phyloP scores from a whole-genome alignment of 805 yeast species.

The Candida hispaniensis region DNA sequence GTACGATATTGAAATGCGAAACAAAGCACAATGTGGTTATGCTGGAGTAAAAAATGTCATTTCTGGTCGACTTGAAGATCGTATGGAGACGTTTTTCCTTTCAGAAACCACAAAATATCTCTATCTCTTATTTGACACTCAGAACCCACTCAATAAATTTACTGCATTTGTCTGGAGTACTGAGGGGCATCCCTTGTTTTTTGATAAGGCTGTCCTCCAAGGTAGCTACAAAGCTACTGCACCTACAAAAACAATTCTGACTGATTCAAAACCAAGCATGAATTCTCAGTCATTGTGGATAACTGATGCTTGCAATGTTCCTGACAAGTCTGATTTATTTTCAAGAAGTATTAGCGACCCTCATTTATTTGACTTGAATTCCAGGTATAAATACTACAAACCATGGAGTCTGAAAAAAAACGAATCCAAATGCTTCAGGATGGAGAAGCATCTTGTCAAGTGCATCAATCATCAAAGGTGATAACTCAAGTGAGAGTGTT shows the following conservation, averaged over 20 bases:
- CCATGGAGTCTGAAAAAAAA: constrained; percentile 13
- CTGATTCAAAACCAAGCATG: too few species aligned
- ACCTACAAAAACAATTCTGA: too few species aligned
- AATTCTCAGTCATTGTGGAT: too few species aligned
- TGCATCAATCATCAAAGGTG: too few species aligned
- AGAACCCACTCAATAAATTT: constrained; percentile 35
- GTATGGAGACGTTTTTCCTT: constrained; percentile 87
- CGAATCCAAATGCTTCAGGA: too few species aligned
- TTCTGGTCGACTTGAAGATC: constrained; percentile 51
- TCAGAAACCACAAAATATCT: constrained; percentile 82
- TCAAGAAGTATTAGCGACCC: constrained; percentile 10
- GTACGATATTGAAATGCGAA: constrained; percentile 41
- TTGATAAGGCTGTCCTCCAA: constrained; percentile 30
- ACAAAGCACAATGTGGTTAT: constrained; percentile 64
- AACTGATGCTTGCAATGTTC: too few species aligned
- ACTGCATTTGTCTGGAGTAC: constrained; percentile 51
- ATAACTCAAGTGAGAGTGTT: too few species aligned
- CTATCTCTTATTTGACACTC: constrained; percentile 48
- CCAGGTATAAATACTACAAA: constrained; percentile 6
- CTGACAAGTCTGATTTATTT: constrained; percentile 6
- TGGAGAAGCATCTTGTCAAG: too few species aligned
- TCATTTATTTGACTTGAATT: constrained; percentile 15
- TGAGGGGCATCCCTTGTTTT: constrained; percentile 85
- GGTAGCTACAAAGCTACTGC: too few species aligned
- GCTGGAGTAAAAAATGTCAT: constrained; percentile 63